Conservation (phyloP, 164 flowering plant genomes). For the Litsea cubeba region DNA sequence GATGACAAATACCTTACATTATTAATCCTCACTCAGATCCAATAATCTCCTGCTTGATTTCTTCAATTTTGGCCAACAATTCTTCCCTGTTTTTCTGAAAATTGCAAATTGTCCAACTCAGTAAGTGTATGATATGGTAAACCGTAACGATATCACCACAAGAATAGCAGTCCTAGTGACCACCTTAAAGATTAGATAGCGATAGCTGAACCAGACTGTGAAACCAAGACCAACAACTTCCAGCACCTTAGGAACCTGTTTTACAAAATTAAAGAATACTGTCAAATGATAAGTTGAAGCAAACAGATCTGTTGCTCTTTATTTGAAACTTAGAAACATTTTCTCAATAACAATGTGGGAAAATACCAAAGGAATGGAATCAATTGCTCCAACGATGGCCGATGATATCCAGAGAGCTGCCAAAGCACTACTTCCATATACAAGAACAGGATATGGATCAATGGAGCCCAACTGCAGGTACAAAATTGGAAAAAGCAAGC, state of each 20-base stretch:
- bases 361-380: conserved; percentile 77
- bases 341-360: background rate
- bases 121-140: background rate
- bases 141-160: background rate
- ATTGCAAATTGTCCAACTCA: conserved; percentile 1
- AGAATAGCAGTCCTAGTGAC: background rate
- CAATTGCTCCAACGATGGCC: conserved; percentile 65
- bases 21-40: conserved; percentile 46
- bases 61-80: conserved; percentile 51
- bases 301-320: background rate
- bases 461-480: conserved; percentile 53
- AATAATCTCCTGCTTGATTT: conserved; percentile 56
- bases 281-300: background rate
- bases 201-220: conserved; percentile 80
- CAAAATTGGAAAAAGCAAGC: background rate
- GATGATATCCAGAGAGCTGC: conserved; percentile 50
- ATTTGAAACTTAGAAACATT: background rate
- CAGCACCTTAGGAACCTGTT: conserved; percentile 78
- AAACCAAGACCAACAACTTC: conserved; percentile 77
- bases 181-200: conserved; percentile 88
- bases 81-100: conserved; percentile 77
- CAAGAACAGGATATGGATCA: conserved; percentile 35
- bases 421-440: conserved; percentile 53
- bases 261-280: conserved; percentile 4
- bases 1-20: background rate